Evolutionary conservation across 768 basidiomycete species (phyloP).

Genomic region (Boletus sensibilis): DNA sequence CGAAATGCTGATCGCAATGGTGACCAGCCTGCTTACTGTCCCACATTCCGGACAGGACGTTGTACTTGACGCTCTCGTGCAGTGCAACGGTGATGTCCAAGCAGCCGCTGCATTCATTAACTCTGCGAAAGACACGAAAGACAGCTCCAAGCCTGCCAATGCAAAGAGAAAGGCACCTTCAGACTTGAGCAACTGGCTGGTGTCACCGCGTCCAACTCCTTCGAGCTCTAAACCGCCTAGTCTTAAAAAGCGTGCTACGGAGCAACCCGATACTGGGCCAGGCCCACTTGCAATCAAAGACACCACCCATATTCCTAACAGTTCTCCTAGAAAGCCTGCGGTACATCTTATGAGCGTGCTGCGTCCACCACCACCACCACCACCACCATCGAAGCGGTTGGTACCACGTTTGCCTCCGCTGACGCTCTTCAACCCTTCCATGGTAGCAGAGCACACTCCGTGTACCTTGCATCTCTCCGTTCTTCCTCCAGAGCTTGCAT

Average conservation of each 20-base stretch:
- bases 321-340: conserved; percentile 31
- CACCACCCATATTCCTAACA: conserved; percentile 9
- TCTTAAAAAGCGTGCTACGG: conserved; percentile 14
- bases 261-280: neutral
- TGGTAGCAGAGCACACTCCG: conserved; percentile 69
- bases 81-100: conserved; percentile 55
- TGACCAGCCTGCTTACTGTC: conserved; percentile 53
- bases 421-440: conserved; percentile 55
- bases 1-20: conserved; percentile 64
- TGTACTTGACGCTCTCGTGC: conserved; percentile 59
- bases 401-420: conserved; percentile 52
- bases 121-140: conserved; percentile 12
- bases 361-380: conserved; percentile 47
- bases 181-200: conserved; percentile 58
- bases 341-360: conserved; percentile 58
- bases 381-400: conserved; percentile 34
- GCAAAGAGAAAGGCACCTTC: conserved; percentile 50
- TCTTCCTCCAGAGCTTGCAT: conserved; percentile 75
- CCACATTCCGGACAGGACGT: conserved; percentile 36
- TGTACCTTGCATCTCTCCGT: conserved; percentile 71
- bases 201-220: conserved; percentile 15
- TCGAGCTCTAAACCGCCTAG: conserved; percentile 23
- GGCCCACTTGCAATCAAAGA: conserved; percentile 16
- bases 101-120: conserved; percentile 46
- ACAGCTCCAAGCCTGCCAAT: conserved; percentile 12